These are phyloP conservation scores for Closterium sp. DNA, from an alignment of 139 green algal genomes.

Conservation along the genomic window DNA sequence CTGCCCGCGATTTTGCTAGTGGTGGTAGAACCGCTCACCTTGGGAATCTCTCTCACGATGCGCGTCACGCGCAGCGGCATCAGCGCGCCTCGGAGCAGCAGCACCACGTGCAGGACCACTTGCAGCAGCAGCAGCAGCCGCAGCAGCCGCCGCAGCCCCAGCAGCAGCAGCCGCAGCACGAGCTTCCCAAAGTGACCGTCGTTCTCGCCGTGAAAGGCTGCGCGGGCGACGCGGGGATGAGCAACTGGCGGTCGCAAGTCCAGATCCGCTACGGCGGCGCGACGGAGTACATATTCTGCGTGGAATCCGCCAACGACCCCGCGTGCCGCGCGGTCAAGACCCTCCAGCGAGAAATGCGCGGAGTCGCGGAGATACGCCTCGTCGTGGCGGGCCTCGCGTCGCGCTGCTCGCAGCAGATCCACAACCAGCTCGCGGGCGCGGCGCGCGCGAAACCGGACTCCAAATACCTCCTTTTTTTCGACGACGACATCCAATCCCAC, in stretches of 20 bases:
- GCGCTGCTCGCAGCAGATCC: slow-evolving; percentile 53
- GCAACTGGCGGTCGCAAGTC: slow-evolving; percentile 36
- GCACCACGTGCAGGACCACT: too few relatives aligned
- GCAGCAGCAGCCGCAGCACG: not conserved
- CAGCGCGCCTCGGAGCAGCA: not conserved
- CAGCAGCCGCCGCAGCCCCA: too few relatives aligned
- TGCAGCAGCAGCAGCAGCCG: not conserved
- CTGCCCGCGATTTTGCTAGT: not conserved
- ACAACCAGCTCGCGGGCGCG: slow-evolving; percentile 45
- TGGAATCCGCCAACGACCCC: slow-evolving; percentile 29
- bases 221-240: not conserved
- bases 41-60: not conserved
- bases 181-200: slow-evolving; percentile 24
- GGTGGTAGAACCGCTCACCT: not conserved
- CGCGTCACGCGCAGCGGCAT: not conserved
- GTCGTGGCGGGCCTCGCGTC: slow-evolving; percentile 22
- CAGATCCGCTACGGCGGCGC: slow-evolving; percentile 14
- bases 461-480: slow-evolving; percentile 82
- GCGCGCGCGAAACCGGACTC: not conserved
- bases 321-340: slow-evolving; percentile 1
- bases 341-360: not conserved
- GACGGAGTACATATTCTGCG: slow-evolving; percentile 36
- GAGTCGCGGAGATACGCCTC: not conserved
- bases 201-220: slow-evolving; percentile 26
- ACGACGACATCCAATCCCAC: slow-evolving; percentile 88